Evolutionary conservation across 208 protist genomes (phyloP), one percentile per base, ranked within the genome.

Genomic region (Acanthamoeba lenticulata): DNA sequence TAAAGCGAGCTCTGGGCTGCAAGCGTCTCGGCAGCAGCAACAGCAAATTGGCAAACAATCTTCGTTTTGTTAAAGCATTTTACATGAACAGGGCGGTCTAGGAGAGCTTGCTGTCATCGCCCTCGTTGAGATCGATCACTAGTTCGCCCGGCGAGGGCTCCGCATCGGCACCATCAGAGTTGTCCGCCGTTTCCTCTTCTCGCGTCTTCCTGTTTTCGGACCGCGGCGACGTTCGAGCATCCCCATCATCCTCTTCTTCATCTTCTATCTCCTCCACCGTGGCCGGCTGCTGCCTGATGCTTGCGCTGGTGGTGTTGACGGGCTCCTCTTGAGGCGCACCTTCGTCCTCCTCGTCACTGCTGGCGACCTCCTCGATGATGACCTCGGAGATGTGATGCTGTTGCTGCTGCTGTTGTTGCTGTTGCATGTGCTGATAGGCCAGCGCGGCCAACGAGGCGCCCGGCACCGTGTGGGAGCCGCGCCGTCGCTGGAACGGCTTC

Each of bases 401-500:
- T 34, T 17, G 69, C 32, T 45, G 69, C 4, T 17, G 69, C 29
- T 69, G 60, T n/a, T 81, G 69, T 11, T 34, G 27, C n/a, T 81
- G 69, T 34, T 81, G 69, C 69, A 47, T 40, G 21, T 81, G 69
- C 69, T 81, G 69, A 27, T 81, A 81, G 36, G 69, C 69, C 19
- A 81, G 29, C 19, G 69, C 32, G 21, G 69, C 69, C 0, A 81
- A 21, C 69, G 40, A 47, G 9, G 69, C 69, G 3, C 36, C 32
- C 19, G 69, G 36, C 36, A 40, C 69, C 32, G 32, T 81, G 3
- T 11, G 34, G 29, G 69, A 81, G 13, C 69, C 40, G 69, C 69
- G 69, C n/a, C 69, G 32, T 42, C 69, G 69, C 69, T 81, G 69
- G 38, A 81, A 81, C 36, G 69, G 69, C 38, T 81, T 81, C 69